A percentile compares a stretch with the other conserved stretches of the same genome.
Conservation (phyloP, 805 yeast species). For the Wickerhamomyces bisporus region DNA sequence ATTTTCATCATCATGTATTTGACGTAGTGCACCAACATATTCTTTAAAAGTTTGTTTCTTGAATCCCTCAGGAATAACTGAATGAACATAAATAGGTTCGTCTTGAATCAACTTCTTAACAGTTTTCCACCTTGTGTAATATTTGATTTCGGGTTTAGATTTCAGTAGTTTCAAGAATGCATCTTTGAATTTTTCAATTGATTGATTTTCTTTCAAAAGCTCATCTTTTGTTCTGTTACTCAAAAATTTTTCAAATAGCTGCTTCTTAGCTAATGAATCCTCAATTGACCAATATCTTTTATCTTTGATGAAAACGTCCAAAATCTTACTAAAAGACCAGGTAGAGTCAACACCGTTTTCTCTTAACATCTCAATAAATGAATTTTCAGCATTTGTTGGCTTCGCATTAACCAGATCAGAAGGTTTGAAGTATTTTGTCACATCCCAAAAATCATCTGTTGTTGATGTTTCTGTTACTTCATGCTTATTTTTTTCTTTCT, state of each 20-base stretch:
- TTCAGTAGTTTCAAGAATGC: conserved; percentile 48
- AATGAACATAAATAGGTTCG: conserved; percentile 61
- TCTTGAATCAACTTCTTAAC: conserved; percentile 47
- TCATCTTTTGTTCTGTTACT: conserved; percentile 46
- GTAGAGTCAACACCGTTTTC: conserved; percentile 59
- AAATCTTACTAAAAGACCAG: conserved; percentile 69
- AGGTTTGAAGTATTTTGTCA: conserved; percentile 2
- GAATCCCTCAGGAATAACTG: conserved; percentile 53
- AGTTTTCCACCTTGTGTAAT: conserved; percentile 62
- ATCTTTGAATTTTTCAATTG: conserved; percentile 49
- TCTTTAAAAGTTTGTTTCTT: conserved; percentile 50
- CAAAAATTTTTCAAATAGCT: conserved; percentile 60
- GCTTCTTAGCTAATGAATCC: conserved; percentile 56
- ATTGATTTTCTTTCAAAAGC: conserved; percentile 44
- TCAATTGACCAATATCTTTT: conserved; percentile 63
- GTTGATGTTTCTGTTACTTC: conserved; percentile 3
- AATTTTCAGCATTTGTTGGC: conserved; percentile 31
- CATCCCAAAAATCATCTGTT: conserved; percentile 1
- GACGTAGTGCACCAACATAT: conserved; percentile 38
- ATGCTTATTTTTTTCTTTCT: conserved; percentile 2
- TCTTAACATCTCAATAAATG: conserved; percentile 48
- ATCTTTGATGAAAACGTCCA: conserved; percentile 51
- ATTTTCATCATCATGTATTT: conserved; percentile 21
- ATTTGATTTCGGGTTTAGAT: conserved; percentile 38
- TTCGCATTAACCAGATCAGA: conserved; percentile 12